Base-by-base conservation (phyloP, 73 alveolate species). In the Paramecium caudatum region DNA sequence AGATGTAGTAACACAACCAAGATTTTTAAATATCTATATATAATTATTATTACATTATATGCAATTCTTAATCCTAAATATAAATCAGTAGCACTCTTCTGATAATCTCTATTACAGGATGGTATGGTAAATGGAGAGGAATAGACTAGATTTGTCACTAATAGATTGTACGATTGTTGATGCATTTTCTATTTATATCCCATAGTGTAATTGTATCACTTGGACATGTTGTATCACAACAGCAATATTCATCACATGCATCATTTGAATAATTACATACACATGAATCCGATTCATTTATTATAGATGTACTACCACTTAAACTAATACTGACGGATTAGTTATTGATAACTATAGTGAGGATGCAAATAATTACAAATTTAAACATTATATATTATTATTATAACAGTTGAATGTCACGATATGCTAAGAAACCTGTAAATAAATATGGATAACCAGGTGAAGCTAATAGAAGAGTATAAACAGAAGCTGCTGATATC, bases 381-480 rank as follows among this genome's bases (percentile, higher is more conserved):
- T n/a, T n/a, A n/a, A n/a, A n/a, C n/a, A n/a, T n/a, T n/a, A n/a
- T n/a, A 55, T 55, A 27, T 55, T 10, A 55, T 55, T 27, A 55
- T 55, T 55, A 27, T 27, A 55, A 27, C 80, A 55, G 80, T 55
- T 55, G 80, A 47, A 74, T 74, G 88, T 45, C 88, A 36, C 62
- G 88, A 15, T 74, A 74, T 39, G 88, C 88, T 19, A 74, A 74
- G 55, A 74, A 74, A 39, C 88, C 88, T 16, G 21, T 74, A n/a
- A 41, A 30, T 19, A 74, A 74, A 37, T 74, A 39, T 74, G 43
- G 45, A 2, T 41, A 37, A 7, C 68, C 43, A 16, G 7, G 32
- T 41, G 88, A 74, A 15, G 69, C 88, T 34, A 74, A 74, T 41
- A 74, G 88, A 74, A 74, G 88, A 74, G 88, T 74, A 13, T 74